phyloP scores from a whole-genome alignment of 805 yeast genomes.

The Metschnikowia colocasiae region DNA sequence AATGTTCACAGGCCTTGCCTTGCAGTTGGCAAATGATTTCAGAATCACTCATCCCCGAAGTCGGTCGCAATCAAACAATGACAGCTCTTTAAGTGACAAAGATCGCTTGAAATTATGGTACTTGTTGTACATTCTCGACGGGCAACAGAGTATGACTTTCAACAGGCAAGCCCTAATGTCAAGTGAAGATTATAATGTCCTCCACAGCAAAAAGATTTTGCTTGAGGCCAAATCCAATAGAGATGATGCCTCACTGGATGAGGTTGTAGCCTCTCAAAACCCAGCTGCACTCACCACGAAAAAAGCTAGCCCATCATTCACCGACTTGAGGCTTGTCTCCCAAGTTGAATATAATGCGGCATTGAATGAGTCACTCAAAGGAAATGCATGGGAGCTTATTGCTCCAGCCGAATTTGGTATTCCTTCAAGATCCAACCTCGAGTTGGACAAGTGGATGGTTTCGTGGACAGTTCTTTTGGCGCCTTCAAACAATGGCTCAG shows the following conservation, averaged over 20 bases:
- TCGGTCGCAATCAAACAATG: conserved; percentile 35
- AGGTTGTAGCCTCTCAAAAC: background rate
- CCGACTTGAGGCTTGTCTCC: conserved; percentile 59
- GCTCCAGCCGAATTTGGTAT: conserved; percentile 62
- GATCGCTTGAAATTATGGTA: conserved; percentile 63
- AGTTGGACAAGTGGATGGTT: conserved; percentile 75
- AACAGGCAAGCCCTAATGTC: conserved; percentile 56
- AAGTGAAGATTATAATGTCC: conserved; percentile 42
- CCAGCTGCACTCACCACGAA: background rate
- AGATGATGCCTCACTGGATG: background rate
- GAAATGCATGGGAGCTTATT: conserved; percentile 58
- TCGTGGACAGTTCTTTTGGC: conserved; percentile 70
- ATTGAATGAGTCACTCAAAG: conserved; percentile 50
- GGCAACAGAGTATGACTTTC: conserved; percentile 62
- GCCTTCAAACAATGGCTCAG: conserved; percentile 51
- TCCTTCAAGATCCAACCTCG: conserved; percentile 64
- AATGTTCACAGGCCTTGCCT: conserved; percentile 62
- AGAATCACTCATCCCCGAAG: background rate
- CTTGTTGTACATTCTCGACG: conserved; percentile 59
- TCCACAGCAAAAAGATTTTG: conserved; percentile 40
- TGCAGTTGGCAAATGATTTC: conserved; percentile 59
- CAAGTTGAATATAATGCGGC: conserved; percentile 70
- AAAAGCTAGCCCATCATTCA: conserved; percentile 14
- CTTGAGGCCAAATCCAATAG: background rate
- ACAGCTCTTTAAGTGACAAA: conserved; percentile 17